A percentile compares a stretch with the other conserved stretches of the same genome.
These are phyloP conservation scores for Penicillium angulare DNA, from an alignment of 495 filamentous ascomycete species.

Conservation along the genomic window DNA sequence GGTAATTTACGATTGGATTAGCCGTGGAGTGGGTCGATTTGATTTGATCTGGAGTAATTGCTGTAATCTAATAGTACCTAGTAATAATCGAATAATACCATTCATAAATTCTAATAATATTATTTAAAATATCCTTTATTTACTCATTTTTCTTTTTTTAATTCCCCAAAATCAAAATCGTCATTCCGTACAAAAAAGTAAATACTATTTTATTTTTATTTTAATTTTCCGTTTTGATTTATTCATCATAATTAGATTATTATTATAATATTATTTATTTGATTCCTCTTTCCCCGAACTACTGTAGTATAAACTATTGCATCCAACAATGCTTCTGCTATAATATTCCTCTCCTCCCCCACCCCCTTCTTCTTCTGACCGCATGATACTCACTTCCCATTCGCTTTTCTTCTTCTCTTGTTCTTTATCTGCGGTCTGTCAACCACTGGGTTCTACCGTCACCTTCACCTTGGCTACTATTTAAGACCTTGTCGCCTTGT, in stretches of 20 bases:
- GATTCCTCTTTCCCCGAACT: not conserved
- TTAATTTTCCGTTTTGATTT: conserved; percentile 8
- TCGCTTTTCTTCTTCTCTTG: conserved; percentile 1
- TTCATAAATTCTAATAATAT: not conserved
- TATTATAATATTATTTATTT: conserved; percentile 5
- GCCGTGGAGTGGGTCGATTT: too few relatives aligned
- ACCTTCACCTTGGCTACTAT: conserved; percentile 2
- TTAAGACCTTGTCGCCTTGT: conserved; percentile 5
- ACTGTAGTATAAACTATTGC: conserved; percentile 10
- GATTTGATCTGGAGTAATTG: too few relatives aligned
- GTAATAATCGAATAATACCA: too few relatives aligned
- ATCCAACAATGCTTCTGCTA: conserved; percentile 17
- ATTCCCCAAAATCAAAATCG: too few relatives aligned
- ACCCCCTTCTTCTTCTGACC: conserved; percentile 6
- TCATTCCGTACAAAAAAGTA: not conserved
- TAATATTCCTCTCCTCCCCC: conserved; percentile 31
- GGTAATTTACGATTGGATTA: too few relatives aligned
- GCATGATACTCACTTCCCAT: conserved; percentile 6
- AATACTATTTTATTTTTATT: conserved; percentile 1
- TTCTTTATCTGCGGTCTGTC: too few relatives aligned
- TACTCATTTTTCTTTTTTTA: conserved; percentile 12
- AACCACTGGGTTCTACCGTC: not conserved
- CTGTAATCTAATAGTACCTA: too few relatives aligned
- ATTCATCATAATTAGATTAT: conserved; percentile 1
- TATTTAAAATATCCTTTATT: conserved; percentile 8